Evolutionary conservation across 306 rosid genomes (phyloP), one percentile per base, ranked within the genome.

Genomic region (Macrotyloma uniflorum): DNA sequence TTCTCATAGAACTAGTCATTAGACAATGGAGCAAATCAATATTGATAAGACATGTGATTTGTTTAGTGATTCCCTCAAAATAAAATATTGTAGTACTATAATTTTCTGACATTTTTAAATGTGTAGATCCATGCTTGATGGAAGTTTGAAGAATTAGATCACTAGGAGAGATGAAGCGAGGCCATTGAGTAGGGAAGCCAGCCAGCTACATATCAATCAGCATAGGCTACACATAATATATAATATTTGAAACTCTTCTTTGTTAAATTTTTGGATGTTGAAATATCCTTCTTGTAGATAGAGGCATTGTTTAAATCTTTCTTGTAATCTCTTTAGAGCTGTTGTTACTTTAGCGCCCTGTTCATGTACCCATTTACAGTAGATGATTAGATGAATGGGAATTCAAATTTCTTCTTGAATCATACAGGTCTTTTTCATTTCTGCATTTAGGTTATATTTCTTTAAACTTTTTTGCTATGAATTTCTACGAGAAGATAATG

Each of bases 81-180:
- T 65, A 46, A 61, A 61, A 36, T 59, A 26, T 57, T 58, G 32
- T 15, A 18, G 64, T 55, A 49, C 19, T 74, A 51, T 46, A 63
- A 55, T 24, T 58, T 24, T 61, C 77, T 65, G 11, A 22, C 38
- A 28, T 50, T 19, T 57, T 54, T 61, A 22, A 69, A 76, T 72
- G 13, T 82, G 86, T 87, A 92, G 85, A 74, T 71, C 70, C 88
- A 84, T 87, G 81, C 81, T 38, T 88, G 87, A 87, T 74, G 46
- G 80, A 55, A 54, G 83, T 79, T 54, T 66, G 62, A 66, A 70
- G 83, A 53, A 66, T 78, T 45, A 70, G 76, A 66, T n/a, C 64
- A 26, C 3, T 46, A 64, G 73, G 55, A 82, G 76, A 16, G 46
- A 54, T 33, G 38, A 51, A 74, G 66, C 70, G 15, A 69, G 79